A percentile compares a stretch with the other conserved stretches of the same genome.
Conservation (phyloP, 1,284 basidiomycete genomes). For the Malassezia dermatis region DNA sequence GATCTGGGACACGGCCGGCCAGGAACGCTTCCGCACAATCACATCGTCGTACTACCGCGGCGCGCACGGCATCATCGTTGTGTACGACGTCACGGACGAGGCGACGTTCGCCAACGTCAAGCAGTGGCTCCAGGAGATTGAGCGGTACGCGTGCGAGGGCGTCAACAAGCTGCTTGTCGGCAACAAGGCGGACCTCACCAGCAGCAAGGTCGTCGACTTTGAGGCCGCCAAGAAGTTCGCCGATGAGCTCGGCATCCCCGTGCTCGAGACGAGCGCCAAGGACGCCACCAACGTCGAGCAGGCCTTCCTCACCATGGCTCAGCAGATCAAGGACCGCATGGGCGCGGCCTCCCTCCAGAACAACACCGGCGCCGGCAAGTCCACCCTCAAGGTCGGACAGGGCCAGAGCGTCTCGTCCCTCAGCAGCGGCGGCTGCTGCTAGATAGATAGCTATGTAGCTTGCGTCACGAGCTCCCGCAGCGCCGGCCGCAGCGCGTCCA, state of each 20-base stretch:
- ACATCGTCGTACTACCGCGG: slow-evolving; percentile 85
- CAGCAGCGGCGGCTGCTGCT: slow-evolving; percentile 43
- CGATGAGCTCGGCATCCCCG: slow-evolving; percentile 47
- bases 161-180: slow-evolving; percentile 96
- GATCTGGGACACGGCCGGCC: slow-evolving; percentile 57
- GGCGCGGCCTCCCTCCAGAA: slow-evolving; percentile 38
- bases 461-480: not conserved
- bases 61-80: slow-evolving; percentile 88
- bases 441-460: not conserved
- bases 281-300: slow-evolving; percentile 52
- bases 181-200: slow-evolving; percentile 93
- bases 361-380: slow-evolving; percentile 38
- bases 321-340: slow-evolving; percentile 49
- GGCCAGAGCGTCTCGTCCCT: slow-evolving; percentile 41
- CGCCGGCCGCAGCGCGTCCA: slow-evolving; percentile 4
- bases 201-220: slow-evolving; percentile 99
- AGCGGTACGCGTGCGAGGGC: slow-evolving; percentile 95
- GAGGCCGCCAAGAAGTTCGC: slow-evolving; percentile 71
- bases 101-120: slow-evolving; percentile 96
- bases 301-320: slow-evolving; percentile 52
- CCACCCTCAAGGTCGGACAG: slow-evolving; percentile 43
- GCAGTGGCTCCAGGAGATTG: slow-evolving; percentile 99
- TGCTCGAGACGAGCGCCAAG: slow-evolving; percentile 52
- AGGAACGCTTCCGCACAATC: slow-evolving; percentile 59
- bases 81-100: slow-evolving; percentile 92